A percentile compares a stretch with the other conserved stretches of the same genome.
These are phyloP conservation scores for Neurospora sp. DNA, from an alignment of 495 filamentous ascomycete genomes.

Conservation along the genomic window DNA sequence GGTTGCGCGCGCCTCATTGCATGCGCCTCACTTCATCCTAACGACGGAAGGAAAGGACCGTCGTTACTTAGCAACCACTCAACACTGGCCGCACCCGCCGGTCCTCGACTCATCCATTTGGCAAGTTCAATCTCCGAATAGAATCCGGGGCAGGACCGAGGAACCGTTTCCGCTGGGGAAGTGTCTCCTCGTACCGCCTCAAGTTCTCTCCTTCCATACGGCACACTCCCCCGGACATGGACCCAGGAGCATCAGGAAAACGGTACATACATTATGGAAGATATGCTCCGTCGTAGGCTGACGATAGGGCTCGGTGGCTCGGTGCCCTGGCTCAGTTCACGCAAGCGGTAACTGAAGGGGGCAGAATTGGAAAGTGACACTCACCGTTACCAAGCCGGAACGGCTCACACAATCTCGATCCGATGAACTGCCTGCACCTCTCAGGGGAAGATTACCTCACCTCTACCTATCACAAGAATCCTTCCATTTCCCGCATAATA, in stretches of 20 bases:
- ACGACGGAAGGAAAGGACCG: not conserved
- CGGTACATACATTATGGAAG: not conserved
- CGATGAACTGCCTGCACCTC: not conserved
- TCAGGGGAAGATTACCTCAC: not conserved
- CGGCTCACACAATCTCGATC: not conserved
- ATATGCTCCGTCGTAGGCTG: no score
- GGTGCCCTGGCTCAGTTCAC: not conserved
- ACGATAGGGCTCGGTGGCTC: not conserved
- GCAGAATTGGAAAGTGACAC: not conserved
- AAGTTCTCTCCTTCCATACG: not conserved
- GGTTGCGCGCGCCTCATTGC: not conserved
- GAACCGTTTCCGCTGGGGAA: not conserved
- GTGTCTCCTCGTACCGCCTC: not conserved
- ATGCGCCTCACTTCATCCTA: not conserved
- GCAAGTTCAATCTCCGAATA: not conserved
- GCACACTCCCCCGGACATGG: not conserved
- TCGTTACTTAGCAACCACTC: not conserved
- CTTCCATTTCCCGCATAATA: not conserved
- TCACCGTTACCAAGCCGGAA: not conserved
- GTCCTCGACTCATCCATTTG: not conserved
- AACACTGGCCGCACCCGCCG: not conserved
- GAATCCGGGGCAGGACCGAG: not conserved
- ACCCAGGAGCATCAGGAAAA: not conserved
- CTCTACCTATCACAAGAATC: not conserved
- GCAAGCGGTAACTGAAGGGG: not conserved